Conservation (phyloP, 805 yeast genomes). For the Candida palmyrensis region DNA sequence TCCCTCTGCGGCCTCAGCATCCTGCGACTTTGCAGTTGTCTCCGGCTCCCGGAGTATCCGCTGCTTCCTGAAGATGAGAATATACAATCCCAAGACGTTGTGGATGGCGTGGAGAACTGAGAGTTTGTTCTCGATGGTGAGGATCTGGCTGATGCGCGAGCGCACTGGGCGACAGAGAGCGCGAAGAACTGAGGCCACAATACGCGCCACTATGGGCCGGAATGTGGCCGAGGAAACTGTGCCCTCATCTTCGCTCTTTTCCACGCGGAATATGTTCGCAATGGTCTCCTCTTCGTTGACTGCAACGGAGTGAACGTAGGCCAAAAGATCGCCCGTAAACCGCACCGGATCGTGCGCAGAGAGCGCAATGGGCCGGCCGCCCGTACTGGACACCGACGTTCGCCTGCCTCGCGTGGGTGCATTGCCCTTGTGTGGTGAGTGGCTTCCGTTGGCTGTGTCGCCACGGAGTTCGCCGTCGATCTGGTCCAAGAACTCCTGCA, state of each 20-base stretch:
- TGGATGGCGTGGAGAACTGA: conserved; percentile 52
- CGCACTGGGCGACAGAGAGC: conserved; percentile 56
- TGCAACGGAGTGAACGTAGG: conserved; percentile 78
- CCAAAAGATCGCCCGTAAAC: conserved; percentile 81
- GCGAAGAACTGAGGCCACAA: conserved; percentile 47
- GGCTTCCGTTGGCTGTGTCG: background rate
- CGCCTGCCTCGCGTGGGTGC: conserved; percentile 5
- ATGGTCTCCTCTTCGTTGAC: conserved; percentile 84
- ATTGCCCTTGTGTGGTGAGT: conserved; percentile 3
- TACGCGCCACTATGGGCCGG: conserved; percentile 23
- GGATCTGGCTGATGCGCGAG: conserved; percentile 60
- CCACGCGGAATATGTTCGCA: conserved; percentile 46
- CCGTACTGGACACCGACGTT: conserved; percentile 7
- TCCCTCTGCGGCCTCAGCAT: background rate
- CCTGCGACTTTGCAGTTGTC: conserved; percentile 9
- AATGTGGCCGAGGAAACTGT: conserved; percentile 13
- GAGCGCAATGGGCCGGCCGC: conserved; percentile 47
- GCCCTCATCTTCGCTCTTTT: conserved; percentile 18
- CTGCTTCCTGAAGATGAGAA: conserved; percentile 57
- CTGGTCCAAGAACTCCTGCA: conserved; percentile 65
- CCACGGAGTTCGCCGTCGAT: conserved; percentile 30
- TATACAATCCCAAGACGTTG: conserved; percentile 63
- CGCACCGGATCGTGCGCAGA: conserved; percentile 78
- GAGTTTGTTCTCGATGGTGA: conserved; percentile 60
- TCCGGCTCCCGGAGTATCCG: too few species aligned